Base-by-base conservation (phyloP, 495 filamentous ascomycete species). In the Penicillium daleae region DNA sequence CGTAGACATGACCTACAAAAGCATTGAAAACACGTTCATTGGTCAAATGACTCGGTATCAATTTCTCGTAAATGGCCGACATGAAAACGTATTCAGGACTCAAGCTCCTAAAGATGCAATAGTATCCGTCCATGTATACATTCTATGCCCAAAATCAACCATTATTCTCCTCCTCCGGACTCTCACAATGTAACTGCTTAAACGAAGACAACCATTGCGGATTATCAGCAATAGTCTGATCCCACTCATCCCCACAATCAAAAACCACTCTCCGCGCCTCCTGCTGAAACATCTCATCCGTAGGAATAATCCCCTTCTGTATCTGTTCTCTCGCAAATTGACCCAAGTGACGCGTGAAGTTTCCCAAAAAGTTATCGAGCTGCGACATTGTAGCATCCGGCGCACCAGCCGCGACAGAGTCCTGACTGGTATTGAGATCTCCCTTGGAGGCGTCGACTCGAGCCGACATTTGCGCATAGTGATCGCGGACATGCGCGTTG, bases 211-310 rank as follows among this genome's bases (percentile, higher is more conserved):
- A 72, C 82, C 85, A 87, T 13, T 74, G 71, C 1, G 71, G 72
- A 61, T 89, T 82, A 63, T 90, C 87, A 1, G 86, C 82, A 12
- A 82, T 82, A 0, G 86, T 89, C 61, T 88, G 86, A 58, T 88
- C 85, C 85, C 85, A 90, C 9, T 77, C 74, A 66, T 89, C 87
- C 46, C 87, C 83, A 44, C 71, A 78, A 35, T 85, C 83, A 68
- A 83, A 89, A 53, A 88, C 78, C 59, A 87, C 81, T 9, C 85
- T 70, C 35, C 87, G 77, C 2, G 83, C 83, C 56, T 87, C 67
- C 4, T 60, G 51, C 53, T 74, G 71, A 44, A 74, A 68, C 71
- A 74, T 72, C 27, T 72, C 63, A 50, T 74, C 71, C 0, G 65
- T 64, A 6, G 71, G 71, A 17, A 70, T 62, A 4, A 69, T 17